Conservation (phyloP, 495 filamentous ascomycete species). For the Xanthoparmelia taractica region DNA sequence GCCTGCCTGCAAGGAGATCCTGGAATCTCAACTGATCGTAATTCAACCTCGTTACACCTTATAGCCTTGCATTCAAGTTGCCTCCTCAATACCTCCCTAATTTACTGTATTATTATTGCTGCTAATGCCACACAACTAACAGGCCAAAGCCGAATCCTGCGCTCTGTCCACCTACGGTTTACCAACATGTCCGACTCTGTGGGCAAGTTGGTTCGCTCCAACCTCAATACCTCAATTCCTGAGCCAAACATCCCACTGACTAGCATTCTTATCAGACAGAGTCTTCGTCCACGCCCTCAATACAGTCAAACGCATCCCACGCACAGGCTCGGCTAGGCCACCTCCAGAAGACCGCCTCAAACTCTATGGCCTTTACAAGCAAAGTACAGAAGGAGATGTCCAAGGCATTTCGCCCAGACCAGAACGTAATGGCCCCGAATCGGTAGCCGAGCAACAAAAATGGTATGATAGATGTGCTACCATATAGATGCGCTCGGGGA, state of each 20-base stretch:
- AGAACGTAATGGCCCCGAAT: conserved; percentile 45
- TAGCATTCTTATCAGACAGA: conserved; percentile 53
- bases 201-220: conserved; percentile 34
- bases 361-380: conserved; percentile 97
- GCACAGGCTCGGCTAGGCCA: conserved; percentile 80
- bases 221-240: not conserved
- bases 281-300: conserved; percentile 98
- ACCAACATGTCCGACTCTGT: conserved; percentile 50
- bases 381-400: conserved; percentile 96
- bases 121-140: conserved; percentile 7
- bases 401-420: conserved; percentile 86
- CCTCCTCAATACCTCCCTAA: too few relatives aligned
- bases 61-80: too few relatives aligned
- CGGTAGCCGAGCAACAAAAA: conserved; percentile 52
- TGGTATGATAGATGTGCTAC: conserved; percentile 39
- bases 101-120: too few relatives aligned
- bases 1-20: too few relatives aligned
- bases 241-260: conserved; percentile 1
- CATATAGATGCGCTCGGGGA: not conserved
- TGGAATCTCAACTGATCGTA: too few relatives aligned
- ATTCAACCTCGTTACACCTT: too few relatives aligned
- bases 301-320: conserved; percentile 94
- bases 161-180: not conserved
- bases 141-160: not conserved
- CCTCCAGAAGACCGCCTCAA: conserved; percentile 76